phyloP scores from a whole-genome alignment of 352 stramenopile genomes.

The Phytophthora pluvialis region DNA sequence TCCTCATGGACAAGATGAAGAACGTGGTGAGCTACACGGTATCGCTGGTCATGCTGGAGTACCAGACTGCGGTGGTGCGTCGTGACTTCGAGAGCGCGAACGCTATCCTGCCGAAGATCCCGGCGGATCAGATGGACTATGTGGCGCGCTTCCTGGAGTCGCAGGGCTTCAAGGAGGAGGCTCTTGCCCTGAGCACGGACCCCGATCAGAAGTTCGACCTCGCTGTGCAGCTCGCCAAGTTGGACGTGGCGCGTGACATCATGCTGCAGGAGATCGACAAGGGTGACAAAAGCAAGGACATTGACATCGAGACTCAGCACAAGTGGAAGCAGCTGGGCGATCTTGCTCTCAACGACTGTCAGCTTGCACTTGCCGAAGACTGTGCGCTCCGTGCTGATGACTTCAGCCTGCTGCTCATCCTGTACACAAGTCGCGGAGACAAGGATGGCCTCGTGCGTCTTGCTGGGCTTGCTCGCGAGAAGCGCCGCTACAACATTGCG shows the following conservation, averaged over 20 bases:
- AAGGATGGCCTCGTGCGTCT: constrained; percentile 91
- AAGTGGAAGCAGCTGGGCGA: constrained; percentile 99
- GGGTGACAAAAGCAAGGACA: constrained; percentile 62
- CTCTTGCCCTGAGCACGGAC: constrained; percentile 93
- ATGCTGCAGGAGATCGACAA: constrained; percentile 91
- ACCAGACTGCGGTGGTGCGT: constrained; percentile 98
- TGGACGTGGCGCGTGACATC: constrained; percentile 95
- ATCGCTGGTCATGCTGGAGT: constrained; percentile 96
- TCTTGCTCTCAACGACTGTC: constrained; percentile 92
- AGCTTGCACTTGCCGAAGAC: constrained; percentile 95
- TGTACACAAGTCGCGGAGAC: constrained; percentile 97
- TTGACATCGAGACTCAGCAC: constrained; percentile 95
- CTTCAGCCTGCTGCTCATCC: constrained; percentile 95
- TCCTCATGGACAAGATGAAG: constrained; percentile 98
- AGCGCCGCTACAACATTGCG: constrained; percentile 95
- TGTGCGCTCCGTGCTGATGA: constrained; percentile 96
- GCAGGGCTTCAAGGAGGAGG: constrained; percentile 99
- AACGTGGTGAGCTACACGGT: constrained; percentile 93
- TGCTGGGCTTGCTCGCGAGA: constrained; percentile 85
- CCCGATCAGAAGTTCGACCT: constrained; percentile 99
- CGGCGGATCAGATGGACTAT: constrained; percentile 84
- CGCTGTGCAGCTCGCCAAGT: constrained; percentile 96
- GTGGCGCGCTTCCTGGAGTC: constrained; percentile 96
- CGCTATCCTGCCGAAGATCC: constrained; percentile 95
- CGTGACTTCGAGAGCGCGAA: constrained; percentile 99